These are phyloP conservation scores for Paspalum notatum DNA, from an alignment of 176 grass and related monocot species.

Conservation along the genomic window DNA sequence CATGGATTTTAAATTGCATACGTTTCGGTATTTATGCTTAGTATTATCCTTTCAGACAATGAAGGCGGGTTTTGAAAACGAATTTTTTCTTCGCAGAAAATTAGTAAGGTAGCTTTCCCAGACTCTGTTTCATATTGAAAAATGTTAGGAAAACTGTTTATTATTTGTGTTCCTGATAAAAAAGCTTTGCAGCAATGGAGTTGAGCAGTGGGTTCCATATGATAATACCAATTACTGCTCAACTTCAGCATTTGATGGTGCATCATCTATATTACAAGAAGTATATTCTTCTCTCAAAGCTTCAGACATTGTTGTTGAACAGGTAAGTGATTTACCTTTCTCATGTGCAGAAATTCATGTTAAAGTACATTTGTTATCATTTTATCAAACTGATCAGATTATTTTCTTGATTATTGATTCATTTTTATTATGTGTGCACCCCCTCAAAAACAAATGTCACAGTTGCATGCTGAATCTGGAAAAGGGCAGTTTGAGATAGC, in stretches of 20 bases:
- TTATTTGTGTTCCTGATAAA: slow-evolving; percentile 34
- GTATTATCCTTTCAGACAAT: slow-evolving; percentile 63
- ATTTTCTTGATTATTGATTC: slow-evolving; percentile 25
- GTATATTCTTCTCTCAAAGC: slow-evolving; percentile 73
- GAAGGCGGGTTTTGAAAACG: slow-evolving; percentile 95
- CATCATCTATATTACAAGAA: slow-evolving; percentile 78
- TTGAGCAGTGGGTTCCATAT: slow-evolving; percentile 79
- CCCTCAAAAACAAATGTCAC: slow-evolving; percentile 3
- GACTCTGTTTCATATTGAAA: slow-evolving; percentile 6
- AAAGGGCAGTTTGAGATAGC: slow-evolving; percentile 95
- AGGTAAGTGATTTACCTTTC: slow-evolving; percentile 47
- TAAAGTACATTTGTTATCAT: background rate
- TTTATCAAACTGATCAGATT: slow-evolving; percentile 20
- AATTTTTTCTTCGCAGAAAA: slow-evolving; percentile 93
- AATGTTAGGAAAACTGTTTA: background rate
- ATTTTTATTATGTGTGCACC: slow-evolving; percentile 5
- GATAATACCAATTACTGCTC: slow-evolving; percentile 82
- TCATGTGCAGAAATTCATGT: background rate
- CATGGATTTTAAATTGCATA: background rate
- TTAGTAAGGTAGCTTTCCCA: slow-evolving; percentile 60
- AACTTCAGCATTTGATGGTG: slow-evolving; percentile 80
- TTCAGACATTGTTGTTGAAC: slow-evolving; percentile 80
- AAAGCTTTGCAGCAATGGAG: slow-evolving; percentile 66
- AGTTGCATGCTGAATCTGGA: slow-evolving; percentile 95
- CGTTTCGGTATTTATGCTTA: slow-evolving; percentile 27